Percentiles rank a stretch among this genome's conserved stretches.
Evolutionary conservation across 1,139 yeast species (phyloP).

Genomic region (Spathaspora sp.): DNA sequence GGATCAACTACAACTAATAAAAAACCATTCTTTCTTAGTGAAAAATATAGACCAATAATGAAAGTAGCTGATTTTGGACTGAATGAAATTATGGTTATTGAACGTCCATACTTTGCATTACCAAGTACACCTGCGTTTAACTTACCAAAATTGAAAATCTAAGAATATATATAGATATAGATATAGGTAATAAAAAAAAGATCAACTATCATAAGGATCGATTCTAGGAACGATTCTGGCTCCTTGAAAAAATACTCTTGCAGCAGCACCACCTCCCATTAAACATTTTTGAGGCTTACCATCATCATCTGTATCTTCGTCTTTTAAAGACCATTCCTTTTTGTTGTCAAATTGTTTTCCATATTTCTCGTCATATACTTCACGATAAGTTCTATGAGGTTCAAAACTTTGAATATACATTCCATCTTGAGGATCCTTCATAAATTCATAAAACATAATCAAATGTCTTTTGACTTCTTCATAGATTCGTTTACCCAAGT

Average conservation of each 20-base stretch:
- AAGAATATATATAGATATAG: conserved; percentile 2
- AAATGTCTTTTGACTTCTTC: conserved; percentile 51
- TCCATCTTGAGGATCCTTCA: conserved; percentile 60
- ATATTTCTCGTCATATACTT: conserved; percentile 49
- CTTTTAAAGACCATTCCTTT: conserved; percentile 52
- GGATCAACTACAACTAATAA: conserved; percentile 14
- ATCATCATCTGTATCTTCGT: conserved; percentile 42
- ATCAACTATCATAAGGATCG: conserved; percentile 12
- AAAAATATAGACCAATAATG: conserved; percentile 74
- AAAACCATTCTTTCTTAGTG: conserved; percentile 71
- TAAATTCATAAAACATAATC: conserved; percentile 54
- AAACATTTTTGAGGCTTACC: conserved; percentile 52
- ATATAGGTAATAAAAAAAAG: background rate
- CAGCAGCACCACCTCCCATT: conserved; percentile 68
- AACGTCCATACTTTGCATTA: conserved; percentile 67
- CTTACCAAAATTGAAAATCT: conserved; percentile 60
- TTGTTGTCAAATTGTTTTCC: conserved; percentile 55
- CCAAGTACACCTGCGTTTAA: conserved; percentile 73
- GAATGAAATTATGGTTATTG: conserved; percentile 69
- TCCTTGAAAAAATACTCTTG: conserved; percentile 67
- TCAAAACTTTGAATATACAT: conserved; percentile 63
- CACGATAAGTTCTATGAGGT: conserved; percentile 54
- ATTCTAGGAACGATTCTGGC: conserved; percentile 52
- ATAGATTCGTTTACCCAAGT: conserved; percentile 33
- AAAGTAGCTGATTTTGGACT: conserved; percentile 57